Base-by-base conservation (phyloP, 305 asterid genomes). In the Ruellia speciosa region DNA sequence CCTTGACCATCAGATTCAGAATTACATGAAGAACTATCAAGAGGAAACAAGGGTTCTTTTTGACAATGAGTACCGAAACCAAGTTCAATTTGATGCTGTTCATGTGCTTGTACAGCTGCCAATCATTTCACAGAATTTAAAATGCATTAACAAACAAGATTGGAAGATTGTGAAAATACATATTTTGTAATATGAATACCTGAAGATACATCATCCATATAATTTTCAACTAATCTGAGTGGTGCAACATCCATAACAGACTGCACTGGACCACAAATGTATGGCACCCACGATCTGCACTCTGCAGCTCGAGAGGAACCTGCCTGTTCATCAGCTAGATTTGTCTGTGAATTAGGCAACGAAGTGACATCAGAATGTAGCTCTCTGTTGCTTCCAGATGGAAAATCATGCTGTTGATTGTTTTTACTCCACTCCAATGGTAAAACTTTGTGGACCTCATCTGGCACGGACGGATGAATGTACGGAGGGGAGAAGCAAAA, bases 181-280 rank as follows among this genome's bases (percentile, higher is more conserved):
- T 56, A 49, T 54, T 47, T 63, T 13, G 56, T 63, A 59, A 62
- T 54, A 68, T 57, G 59, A 65, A 52, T 71, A 88, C 99, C 95
- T 65, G 79, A 64, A 76, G 82, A 78, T 74, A 88, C 87, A 65
- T 92, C 99, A 52, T 81, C 76, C 11, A 88, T 72, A 70, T 76
- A 92, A 77, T 72, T 80, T 62, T 78, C 83, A 67, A 72, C 87
- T 60, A 92, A 79, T 75, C 75, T 78, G 62, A 92, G 86, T 5
- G 99, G 97, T 62, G 96, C 96, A 61, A 88, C 99, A 79, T 92
- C 99, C 65, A 75, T 66, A 67, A 88, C 74, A 58, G 99, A 81
- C 61, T 77, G 53, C 70, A 86, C 70, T 7, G 88, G 85, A 62
- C 88, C 93, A 75, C 75, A 77, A 66, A 83, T 65, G 46, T 65